These are phyloP conservation scores for Lactarius evosmus DNA, from an alignment of 768 basidiomycete species.

Conservation along the genomic window DNA sequence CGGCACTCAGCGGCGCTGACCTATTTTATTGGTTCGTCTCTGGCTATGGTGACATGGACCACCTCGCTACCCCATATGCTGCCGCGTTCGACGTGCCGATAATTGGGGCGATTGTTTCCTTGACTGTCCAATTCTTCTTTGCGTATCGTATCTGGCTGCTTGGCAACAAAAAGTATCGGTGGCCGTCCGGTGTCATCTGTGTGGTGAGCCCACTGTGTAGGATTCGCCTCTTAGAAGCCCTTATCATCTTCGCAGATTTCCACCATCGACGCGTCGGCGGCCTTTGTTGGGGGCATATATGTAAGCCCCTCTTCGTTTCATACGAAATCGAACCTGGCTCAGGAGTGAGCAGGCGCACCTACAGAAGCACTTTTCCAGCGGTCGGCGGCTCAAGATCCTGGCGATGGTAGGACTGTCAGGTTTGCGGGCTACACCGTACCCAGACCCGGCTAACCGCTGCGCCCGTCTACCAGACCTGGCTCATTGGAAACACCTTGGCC, in stretches of 20 bases:
- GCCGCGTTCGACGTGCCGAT: slow-evolving; percentile 25
- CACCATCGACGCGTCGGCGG: background rate
- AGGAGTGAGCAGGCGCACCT: background rate
- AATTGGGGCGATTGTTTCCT: slow-evolving; percentile 6
- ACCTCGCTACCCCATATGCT: slow-evolving; percentile 26
- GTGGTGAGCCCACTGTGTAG: background rate
- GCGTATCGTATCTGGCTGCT: slow-evolving; percentile 13
- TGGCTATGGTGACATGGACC: slow-evolving; percentile 33
- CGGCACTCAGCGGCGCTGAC: slow-evolving; percentile 31
- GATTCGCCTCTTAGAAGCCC: background rate
- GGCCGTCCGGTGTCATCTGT: slow-evolving; percentile 4
- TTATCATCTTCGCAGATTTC: slow-evolving; percentile 2
- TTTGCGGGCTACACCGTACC: background rate
- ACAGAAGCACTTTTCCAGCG: background rate
- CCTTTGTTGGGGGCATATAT: background rate
- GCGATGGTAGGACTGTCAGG: background rate
- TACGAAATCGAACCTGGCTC: background rate
- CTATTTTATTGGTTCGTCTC: slow-evolving; percentile 32
- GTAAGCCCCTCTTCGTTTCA: background rate
- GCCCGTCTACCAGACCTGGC: slow-evolving; percentile 8
- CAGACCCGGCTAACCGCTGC: background rate
- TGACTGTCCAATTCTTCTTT: slow-evolving; percentile 10
- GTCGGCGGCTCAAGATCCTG: background rate
- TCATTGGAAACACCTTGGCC: background rate
- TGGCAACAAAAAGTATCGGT: background rate